Percentiles rank a stretch among this genome's conserved stretches.
phyloP scores from a whole-genome alignment of 106 monocot species.

The Dendrobium huoshanense region DNA sequence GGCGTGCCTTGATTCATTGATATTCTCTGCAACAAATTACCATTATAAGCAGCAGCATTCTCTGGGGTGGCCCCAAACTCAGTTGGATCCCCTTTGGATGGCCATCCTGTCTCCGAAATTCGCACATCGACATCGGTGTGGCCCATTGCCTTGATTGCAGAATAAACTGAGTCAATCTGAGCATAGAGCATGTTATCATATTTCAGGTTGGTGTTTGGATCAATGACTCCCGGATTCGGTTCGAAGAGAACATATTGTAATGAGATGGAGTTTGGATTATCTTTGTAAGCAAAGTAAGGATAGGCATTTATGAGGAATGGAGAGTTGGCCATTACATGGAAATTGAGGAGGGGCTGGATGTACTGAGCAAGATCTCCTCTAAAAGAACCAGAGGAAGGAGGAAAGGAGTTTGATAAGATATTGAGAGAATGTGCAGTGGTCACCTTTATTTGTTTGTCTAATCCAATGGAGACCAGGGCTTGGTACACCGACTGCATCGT shows the following conservation, averaged over 20 bases:
- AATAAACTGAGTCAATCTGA: slow-evolving; percentile 73
- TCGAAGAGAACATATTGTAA: slow-evolving; percentile 70
- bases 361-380: slow-evolving; percentile 28
- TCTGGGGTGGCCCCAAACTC: slow-evolving; percentile 67
- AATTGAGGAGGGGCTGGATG: slow-evolving; percentile 61
- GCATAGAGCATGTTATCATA: slow-evolving; percentile 97
- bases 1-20: slow-evolving; percentile 70
- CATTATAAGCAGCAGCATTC: slow-evolving; percentile 68
- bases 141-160: slow-evolving; percentile 58
- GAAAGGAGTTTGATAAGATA: slow-evolving; percentile 57
- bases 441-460: slow-evolving; percentile 67
- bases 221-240: slow-evolving; percentile 56
- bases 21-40: slow-evolving; percentile 69
- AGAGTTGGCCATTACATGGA: slow-evolving; percentile 63
- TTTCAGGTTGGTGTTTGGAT: slow-evolving; percentile 48
- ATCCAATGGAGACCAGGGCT: slow-evolving; percentile 49
- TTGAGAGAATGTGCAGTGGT: slow-evolving; percentile 72
- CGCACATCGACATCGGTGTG: slow-evolving; percentile 57
- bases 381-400: slow-evolving; percentile 81
- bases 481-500: slow-evolving; percentile 71
- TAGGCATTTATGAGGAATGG: slow-evolving; percentile 86
- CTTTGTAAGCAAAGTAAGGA: slow-evolving; percentile 87
- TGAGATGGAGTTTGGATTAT: slow-evolving; percentile 36
- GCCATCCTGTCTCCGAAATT: slow-evolving; percentile 94
- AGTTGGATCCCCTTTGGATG: slow-evolving; percentile 69